Base-by-base conservation (phyloP, 768 basidiomycete species). In the Hygrocybe coccinea region DNA sequence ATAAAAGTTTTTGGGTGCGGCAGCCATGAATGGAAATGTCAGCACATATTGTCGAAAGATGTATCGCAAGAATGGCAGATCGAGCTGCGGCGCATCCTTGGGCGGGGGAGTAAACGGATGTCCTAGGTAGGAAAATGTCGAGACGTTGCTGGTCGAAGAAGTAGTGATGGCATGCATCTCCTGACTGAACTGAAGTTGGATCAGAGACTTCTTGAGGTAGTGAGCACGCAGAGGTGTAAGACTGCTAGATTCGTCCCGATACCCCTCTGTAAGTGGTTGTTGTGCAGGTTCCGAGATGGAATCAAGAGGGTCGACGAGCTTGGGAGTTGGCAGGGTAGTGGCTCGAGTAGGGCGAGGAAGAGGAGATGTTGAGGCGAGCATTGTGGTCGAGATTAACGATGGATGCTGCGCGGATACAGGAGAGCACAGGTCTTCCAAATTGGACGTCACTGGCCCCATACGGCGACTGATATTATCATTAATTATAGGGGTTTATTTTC, bases 141-240 rank as follows among this genome's bases (percentile, higher is more conserved):
- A 87, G 5, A 79, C 65, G 51, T 77, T 78, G 46, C 71, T 73
- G 17, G 74, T 64, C 1, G 75, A 63, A 0, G 80, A 73, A 5
- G 79, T 74, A 9, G 83, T 81, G 60, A 93, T 77, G 19, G 74
- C 74, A 57, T 83, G 76, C 58, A 98, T 80, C 71, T 99, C 97
- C n/a, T 72, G 74, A 62, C 75, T 72, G 63, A 97, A 85, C 69
- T 97, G 86, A 50, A 97, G 85, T 61, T 88, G 83, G 43, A 97
- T 79, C 54, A 99, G 85, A 15, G 91, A 82, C 71, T 98, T 98
- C 78, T 98, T 99, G 69, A 99, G 89, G 71, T 99, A 99, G 67
- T 99, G 97, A 3, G 95, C 93, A 41, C 95, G 87, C 47, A 95
- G 74, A 11, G 95, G 91, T 1, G 92, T 91, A 48, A 97, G 38